phyloP scores from a whole-genome alignment of 2,329 filamentous ascomycete genomes.

The Shiraia sp. region DNA sequence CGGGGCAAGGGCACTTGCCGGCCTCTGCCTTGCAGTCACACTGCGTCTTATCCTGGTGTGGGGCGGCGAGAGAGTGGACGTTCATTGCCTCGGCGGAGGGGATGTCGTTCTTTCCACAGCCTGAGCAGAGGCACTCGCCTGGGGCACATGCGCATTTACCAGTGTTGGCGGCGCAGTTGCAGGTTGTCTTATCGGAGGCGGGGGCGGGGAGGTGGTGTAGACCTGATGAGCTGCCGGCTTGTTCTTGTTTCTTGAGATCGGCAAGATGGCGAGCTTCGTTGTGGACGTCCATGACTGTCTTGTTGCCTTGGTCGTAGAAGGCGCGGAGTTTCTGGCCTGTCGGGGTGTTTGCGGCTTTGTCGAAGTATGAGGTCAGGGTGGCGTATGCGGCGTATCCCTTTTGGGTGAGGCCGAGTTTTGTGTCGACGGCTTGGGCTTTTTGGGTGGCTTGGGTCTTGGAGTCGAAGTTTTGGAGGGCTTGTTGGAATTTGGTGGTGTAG shows the following conservation, averaged over 20 bases:
- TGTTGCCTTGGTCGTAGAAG: conserved; percentile 84
- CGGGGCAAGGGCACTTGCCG: conserved; percentile 50
- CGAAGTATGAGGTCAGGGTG: conserved; percentile 85
- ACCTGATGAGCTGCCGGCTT: conserved; percentile 2
- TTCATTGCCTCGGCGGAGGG: conserved; percentile 42
- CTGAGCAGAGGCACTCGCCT: conserved; percentile 5
- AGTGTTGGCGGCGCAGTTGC: conserved; percentile 4
- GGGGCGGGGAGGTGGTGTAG: conserved; percentile 4
- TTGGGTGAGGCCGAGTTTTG: conserved; percentile 78
- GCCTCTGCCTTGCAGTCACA: conserved; percentile 54
- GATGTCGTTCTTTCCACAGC: conserved; percentile 14
- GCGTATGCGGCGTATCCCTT: conserved; percentile 69
- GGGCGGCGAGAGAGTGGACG: conserved; percentile 40
- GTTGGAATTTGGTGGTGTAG: conserved; percentile 78
- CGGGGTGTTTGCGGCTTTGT: conserved; percentile 85
- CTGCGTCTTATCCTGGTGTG: conserved; percentile 48
- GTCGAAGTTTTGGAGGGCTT: conserved; percentile 76
- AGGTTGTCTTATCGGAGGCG: conserved; percentile 5
- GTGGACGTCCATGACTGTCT: conserved; percentile 94
- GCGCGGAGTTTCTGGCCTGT: conserved; percentile 84
- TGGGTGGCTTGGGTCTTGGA: conserved; percentile 85
- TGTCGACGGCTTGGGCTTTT: conserved; percentile 80
- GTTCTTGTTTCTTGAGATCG: conserved; percentile 70
- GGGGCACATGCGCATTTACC: conserved; percentile 3
- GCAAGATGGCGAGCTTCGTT: conserved; percentile 85